phyloP scores from a whole-genome alignment of 164 flowering plant genomes.

The Annona squamosa region DNA sequence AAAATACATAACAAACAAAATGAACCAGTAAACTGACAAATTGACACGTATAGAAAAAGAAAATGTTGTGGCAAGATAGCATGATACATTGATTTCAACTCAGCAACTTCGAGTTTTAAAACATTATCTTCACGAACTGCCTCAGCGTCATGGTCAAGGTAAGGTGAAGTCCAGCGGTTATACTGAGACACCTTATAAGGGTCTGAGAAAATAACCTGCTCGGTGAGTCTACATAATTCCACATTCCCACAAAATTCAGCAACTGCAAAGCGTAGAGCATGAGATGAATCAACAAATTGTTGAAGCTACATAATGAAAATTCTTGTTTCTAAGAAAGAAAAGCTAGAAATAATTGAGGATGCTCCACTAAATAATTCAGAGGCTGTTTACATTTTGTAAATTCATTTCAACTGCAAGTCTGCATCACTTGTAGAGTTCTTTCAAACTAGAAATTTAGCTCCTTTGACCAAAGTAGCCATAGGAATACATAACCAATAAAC shows the following conservation, averaged over 20 bases:
- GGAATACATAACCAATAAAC: no score
- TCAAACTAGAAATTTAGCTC: no score
- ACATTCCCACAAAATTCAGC: slow-evolving; percentile 91
- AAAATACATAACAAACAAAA: background rate
- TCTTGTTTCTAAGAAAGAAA: background rate
- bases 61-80: slow-evolving; percentile 4
- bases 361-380: no score
- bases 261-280: slow-evolving; percentile 40
- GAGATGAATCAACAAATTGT: background rate
- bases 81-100: slow-evolving; percentile 69
- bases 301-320: background rate
- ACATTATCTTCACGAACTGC: slow-evolving; percentile 65
- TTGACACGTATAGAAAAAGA: background rate
- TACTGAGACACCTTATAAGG: slow-evolving; percentile 75
- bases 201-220: slow-evolving; percentile 92
- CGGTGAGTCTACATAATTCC: slow-evolving; percentile 91
- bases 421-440: no score
- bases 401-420: no score
- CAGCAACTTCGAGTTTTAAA: slow-evolving; percentile 86
- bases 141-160: slow-evolving; percentile 76
- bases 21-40: background rate
- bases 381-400: no score
- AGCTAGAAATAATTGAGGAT: background rate
- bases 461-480: no score
- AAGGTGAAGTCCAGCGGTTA: slow-evolving; percentile 83